Percentiles rank a stretch among this genome's conserved stretches.
Conservation (phyloP, 148 eudicot species). For the Cornus suecica region DNA sequence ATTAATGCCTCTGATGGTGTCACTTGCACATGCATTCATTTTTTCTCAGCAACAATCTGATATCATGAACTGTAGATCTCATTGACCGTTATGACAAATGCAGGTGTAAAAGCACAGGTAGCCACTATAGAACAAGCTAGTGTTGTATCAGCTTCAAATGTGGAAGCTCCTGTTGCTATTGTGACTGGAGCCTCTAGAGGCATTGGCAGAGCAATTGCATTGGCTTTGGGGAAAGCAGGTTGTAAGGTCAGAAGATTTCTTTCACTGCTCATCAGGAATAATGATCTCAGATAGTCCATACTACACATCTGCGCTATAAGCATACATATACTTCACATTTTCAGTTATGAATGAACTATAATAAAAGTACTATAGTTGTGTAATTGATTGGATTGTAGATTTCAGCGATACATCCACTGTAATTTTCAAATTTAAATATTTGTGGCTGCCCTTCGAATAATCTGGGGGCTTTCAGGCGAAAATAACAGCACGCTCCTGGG, state of each 20-base stretch:
- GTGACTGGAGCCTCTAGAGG: slow-evolving; percentile 98
- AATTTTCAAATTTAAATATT: background rate
- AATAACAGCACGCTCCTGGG: background rate
- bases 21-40: background rate
- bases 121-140: slow-evolving; percentile 60
- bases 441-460: background rate
- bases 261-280: background rate
- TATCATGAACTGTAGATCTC: background rate
- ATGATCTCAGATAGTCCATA: background rate
- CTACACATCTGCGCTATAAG: background rate
- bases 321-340: background rate
- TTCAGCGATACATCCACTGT: background rate
- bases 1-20: background rate
- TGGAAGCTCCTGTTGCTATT: slow-evolving; percentile 82
- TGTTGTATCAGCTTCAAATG: slow-evolving; percentile 34
- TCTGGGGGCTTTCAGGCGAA: background rate
- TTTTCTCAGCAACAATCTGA: background rate
- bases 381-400: background rate
- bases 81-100: slow-evolving; percentile 9
- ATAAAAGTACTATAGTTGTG: background rate
- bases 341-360: background rate
- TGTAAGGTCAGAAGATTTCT: slow-evolving; percentile 55
- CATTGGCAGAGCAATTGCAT: slow-evolving; percentile 85
- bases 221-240: slow-evolving; percentile 89
- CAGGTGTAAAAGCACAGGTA: slow-evolving; percentile 63